Evolutionary conservation across 2,329 filamentous ascomycete species (phyloP), one percentile per base, ranked within the genome.

Genomic region (Colletotrichum sp.): DNA sequence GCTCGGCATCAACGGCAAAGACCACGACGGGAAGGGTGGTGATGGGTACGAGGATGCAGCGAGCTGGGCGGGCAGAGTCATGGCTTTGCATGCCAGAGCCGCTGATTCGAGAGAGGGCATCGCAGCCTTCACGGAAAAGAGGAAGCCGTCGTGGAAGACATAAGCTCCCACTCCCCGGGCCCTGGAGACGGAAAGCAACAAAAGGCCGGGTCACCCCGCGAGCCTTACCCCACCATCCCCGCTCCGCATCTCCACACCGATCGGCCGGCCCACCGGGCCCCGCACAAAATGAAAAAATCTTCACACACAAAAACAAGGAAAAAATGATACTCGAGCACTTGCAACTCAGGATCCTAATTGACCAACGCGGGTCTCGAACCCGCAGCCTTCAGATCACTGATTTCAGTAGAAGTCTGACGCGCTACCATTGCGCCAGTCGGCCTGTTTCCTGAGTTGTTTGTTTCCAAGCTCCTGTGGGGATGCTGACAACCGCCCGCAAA

Each of bases 61-160:
- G 6, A 43, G 64, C 34, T 83, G 82, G 81, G 80, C 82, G 1
- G 79, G 78, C 0, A 69, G 76, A 18, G 78, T 81, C 2, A 83
- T 83, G 82, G 79, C 78, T 2, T 26, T 82, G 71, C 81, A 83
- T 65, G 79, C 81, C n/a, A 73, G 77, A 24, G 76, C 77, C 12
- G 79, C 77, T 26, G 82, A 84, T 70, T 80, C 82, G 18, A 75
- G 64, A 65, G 80, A 83, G 55, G 83, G 82, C 8, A 79, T 83
- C 15, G 66, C 71, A 32, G 79, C 80, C 2, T 83, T 82, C 21
- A 26, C 76, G 12, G 72, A 77, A 10, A 83, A 83, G 78, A 77
- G 79, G 48, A 68, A 70, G n/a, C 78, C 82, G 2, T 32, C 65
- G 24, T 82, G 81, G 81, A 73, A 68, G 65, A 79, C 70, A 8